Conservation (phyloP, 768 basidiomycete species). For the Cubamyces sp. region DNA sequence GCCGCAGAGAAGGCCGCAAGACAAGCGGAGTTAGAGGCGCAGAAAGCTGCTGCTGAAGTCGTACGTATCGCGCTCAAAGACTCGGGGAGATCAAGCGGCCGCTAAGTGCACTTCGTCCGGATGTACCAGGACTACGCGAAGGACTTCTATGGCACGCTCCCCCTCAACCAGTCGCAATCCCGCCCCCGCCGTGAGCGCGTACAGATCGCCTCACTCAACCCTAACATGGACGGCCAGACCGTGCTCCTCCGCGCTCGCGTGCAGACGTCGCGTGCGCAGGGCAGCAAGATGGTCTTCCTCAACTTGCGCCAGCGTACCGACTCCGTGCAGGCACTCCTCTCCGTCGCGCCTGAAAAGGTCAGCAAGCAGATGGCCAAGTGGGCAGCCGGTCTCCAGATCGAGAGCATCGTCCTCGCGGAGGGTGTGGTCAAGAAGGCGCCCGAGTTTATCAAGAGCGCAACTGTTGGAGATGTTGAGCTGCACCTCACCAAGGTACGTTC, state of each 20-base stretch:
- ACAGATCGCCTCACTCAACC: constrained; percentile 66
- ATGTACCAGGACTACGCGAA: constrained; percentile 68
- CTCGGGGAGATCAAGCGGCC: not conserved
- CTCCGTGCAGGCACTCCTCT: constrained; percentile 85
- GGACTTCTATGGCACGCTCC: constrained; percentile 84
- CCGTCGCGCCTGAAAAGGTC: constrained; percentile 70
- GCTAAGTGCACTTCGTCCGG: not conserved
- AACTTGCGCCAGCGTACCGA: constrained; percentile 86
- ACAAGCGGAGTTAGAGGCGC: constrained; percentile 71
- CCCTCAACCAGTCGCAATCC: constrained; percentile 89
- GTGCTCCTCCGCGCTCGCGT: constrained; percentile 89
- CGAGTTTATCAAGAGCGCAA: constrained; percentile 90
- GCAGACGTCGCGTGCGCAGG: constrained; percentile 90
- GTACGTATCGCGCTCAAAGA: constrained; percentile 40
- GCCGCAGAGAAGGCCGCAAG: constrained; percentile 85
- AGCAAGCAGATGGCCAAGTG: constrained; percentile 99
- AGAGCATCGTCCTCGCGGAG: constrained; percentile 92
- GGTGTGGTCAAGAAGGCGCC: constrained; percentile 79
- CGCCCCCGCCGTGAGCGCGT: constrained; percentile 63
- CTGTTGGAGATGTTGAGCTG: constrained; percentile 85
- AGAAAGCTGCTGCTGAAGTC: constrained; percentile 66
- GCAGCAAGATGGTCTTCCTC: constrained; percentile 95
- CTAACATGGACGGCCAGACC: constrained; percentile 66
- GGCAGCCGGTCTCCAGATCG: constrained; percentile 74
- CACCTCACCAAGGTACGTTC: constrained; percentile 73